Conservation (phyloP, 1,284 basidiomycete species). For the Malassezia yamatoensis region DNA sequence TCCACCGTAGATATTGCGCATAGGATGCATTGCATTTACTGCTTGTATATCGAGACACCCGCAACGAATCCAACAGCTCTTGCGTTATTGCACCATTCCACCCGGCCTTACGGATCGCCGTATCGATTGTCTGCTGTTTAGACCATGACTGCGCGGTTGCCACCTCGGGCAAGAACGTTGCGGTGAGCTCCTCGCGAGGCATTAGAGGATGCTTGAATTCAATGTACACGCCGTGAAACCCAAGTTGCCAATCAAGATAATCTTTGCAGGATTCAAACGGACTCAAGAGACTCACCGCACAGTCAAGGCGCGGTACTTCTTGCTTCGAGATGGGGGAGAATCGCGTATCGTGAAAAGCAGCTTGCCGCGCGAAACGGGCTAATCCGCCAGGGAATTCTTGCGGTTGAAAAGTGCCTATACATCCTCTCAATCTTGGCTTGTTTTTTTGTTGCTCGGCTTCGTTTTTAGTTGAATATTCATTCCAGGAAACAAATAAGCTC, state of each 20-base stretch:
- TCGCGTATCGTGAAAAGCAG: conserved; percentile 52
- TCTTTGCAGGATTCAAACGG: conserved; percentile 75
- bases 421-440: conserved; percentile 65
- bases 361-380: conserved; percentile 71
- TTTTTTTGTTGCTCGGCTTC: conserved; percentile 40
- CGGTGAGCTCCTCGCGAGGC: conserved; percentile 53
- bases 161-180: conserved; percentile 91
- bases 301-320: conserved; percentile 71
- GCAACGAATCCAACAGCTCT: conserved; percentile 65
- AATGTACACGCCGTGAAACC: conserved; percentile 83
- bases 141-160: conserved; percentile 87
- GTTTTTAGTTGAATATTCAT: conserved; percentile 53
- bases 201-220: conserved; percentile 61
- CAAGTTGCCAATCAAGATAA: conserved; percentile 85
- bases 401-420: conserved; percentile 86
- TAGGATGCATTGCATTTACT: conserved; percentile 62
- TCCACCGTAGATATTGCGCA: conserved; percentile 55
- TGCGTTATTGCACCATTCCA: conserved; percentile 69
- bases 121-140: conserved; percentile 75
- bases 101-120: conserved; percentile 82
- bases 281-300: conserved; percentile 82
- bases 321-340: conserved; percentile 60
- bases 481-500: conserved; percentile 77
- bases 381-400: conserved; percentile 66
- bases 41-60: conserved; percentile 75